Conservation (phyloP, 345 rosid species). For the Citrus sinensis region DNA sequence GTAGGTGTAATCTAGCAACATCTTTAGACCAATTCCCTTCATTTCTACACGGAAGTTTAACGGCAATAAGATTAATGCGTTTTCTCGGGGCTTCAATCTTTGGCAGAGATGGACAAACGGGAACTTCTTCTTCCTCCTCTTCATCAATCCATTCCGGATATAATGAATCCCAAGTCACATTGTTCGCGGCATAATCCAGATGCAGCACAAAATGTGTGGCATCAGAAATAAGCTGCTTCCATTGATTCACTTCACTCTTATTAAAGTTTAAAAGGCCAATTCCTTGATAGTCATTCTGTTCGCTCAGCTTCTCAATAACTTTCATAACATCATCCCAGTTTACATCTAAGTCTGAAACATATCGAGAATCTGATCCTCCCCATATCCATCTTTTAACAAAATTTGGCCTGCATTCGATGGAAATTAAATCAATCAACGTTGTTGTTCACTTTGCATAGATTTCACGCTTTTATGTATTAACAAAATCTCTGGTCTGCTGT, state of each 20-base stretch:
- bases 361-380: slow-evolving; percentile 61
- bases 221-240: slow-evolving; percentile 59
- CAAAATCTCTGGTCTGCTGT: neutral
- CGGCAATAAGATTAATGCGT: slow-evolving; percentile 65
- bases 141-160: slow-evolving; percentile 99
- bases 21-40: slow-evolving; percentile 93
- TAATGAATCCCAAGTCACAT: slow-evolving; percentile 76
- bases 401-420: slow-evolving; percentile 24
- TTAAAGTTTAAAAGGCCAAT: slow-evolving; percentile 83
- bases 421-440: neutral
- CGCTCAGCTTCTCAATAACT: slow-evolving; percentile 38
- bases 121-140: slow-evolving; percentile 86
- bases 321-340: slow-evolving; percentile 71
- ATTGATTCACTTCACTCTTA: slow-evolving; percentile 46
- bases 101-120: slow-evolving; percentile 68
- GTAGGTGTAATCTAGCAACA: slow-evolving; percentile 78
- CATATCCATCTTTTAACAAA: slow-evolving; percentile 63
- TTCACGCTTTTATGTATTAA: neutral
- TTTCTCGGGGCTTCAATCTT: slow-evolving; percentile 60
- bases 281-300: slow-evolving; percentile 41
- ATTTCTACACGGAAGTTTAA: slow-evolving; percentile 88
- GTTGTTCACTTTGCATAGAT: neutral
- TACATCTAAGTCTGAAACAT: slow-evolving; percentile 49
- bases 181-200: slow-evolving; percentile 41
- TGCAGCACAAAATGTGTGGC: slow-evolving; percentile 40